Base-by-base conservation (phyloP, 192 early-diverging fungal genomes). In the Coemansia sp. region DNA sequence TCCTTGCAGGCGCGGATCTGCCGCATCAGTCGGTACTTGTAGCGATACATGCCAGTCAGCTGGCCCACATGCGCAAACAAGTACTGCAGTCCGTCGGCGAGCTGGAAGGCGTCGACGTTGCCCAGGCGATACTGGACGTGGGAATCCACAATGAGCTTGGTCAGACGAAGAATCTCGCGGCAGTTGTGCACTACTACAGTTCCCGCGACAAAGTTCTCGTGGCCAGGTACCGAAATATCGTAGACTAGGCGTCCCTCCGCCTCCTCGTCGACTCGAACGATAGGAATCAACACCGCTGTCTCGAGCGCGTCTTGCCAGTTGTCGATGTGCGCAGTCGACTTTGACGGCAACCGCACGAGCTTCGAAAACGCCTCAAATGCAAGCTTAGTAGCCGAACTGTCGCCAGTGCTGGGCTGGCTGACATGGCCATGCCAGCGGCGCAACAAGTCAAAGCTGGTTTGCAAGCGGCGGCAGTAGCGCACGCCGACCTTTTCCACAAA, bases 1-100 rank as follows among this genome's bases (percentile, higher is more conserved):
- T 97, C 95, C 76, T 96, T 97, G 83, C 93, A 88, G 78, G 95
- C 95, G 64, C 96, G 93, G 69, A 99, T 95, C 79, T 99, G 97
- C 68, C 95, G 70, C 96, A 99, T 98, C 46, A 99, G 78, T 43
- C 92, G 87, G 82, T 99, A 99, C 86, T 99, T 99, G 88, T 99
- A 98, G 67, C 96, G 90, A 85, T 99, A 99, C 95, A 99, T 99
- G 66, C 97, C 97, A 16, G 97, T 98, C 62, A 99, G 81, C 82
- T 99, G 97, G 36, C 97, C 97, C 16, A 99, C 95, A 75, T 99
- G 97, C 3, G 97, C 92, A 88, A 99, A 98, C 61, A 94, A 94
- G 68, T 99, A 99, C 82, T 99, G 97, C 68, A 99, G 85, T 53
- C 97, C 97, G 83, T 99, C 97, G 15, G 97, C 97, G 49, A 99